Percentiles rank a stretch among this genome's conserved stretches.
phyloP scores from a whole-genome alignment of 179 eudicot genomes.

The Spinacia oleracea region DNA sequence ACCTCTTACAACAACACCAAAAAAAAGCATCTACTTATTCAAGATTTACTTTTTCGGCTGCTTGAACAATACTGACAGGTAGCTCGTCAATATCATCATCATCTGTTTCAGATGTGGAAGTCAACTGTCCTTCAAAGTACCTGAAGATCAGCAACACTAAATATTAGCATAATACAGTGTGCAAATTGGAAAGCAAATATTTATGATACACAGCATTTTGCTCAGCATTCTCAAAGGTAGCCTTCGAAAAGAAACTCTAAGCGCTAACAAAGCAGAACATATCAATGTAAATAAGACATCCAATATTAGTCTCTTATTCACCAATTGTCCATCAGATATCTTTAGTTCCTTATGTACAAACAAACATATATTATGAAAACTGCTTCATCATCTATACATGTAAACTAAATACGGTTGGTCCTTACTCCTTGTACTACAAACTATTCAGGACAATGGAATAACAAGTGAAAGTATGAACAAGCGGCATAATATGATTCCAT shows the following conservation, averaged over 20 bases:
- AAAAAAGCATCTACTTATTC: not conserved
- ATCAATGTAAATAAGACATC: not conserved
- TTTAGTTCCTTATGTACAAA: not conserved
- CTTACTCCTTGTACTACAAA: too few relatives aligned
- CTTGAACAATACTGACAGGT: slow-evolving; percentile 50
- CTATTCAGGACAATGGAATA: not conserved
- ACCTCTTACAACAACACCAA: not conserved
- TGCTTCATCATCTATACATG: not conserved
- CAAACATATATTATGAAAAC: not conserved
- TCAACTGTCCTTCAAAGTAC: slow-evolving; percentile 82
- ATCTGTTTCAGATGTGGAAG: slow-evolving; percentile 59
- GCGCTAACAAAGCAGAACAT: not conserved
- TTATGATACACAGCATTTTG: not conserved
- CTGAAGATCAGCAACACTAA: slow-evolving; percentile 33
- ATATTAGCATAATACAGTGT: slow-evolving; percentile 5
- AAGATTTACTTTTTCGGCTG: slow-evolving; percentile 65
- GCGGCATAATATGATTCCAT: not conserved
- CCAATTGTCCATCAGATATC: not conserved
- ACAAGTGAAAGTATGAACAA: not conserved
- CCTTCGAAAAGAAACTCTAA: not conserved
- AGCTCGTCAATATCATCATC: slow-evolving; percentile 36
- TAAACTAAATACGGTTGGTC: not conserved
- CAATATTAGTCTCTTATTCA: not conserved
- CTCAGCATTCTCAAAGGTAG: not conserved
- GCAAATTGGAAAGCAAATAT: not conserved